Conservation (phyloP, 202 grass and related monocot genomes). For the Schoenoplectus tabernaemontani region DNA sequence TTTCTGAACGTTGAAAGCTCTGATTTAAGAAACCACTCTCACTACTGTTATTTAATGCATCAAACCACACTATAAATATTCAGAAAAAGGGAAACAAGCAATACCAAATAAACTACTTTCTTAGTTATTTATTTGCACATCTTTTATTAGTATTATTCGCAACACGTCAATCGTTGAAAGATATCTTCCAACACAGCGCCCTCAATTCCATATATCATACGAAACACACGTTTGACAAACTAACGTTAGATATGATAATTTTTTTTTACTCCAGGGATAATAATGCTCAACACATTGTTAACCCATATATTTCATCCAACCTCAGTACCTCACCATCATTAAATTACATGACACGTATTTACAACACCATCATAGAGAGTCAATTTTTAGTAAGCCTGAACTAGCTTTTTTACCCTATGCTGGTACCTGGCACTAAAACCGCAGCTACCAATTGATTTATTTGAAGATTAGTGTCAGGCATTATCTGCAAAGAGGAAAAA, state of each 20-base stretch:
- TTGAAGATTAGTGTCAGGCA: slow-evolving; percentile 33
- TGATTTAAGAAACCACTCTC: not conserved
- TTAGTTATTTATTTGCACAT: not conserved
- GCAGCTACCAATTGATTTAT: slow-evolving; percentile 44
- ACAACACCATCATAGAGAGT: not conserved
- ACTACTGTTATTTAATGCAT: not conserved
- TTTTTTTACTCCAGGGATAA: not conserved
- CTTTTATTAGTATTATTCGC: not conserved
- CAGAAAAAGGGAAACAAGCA: not conserved
- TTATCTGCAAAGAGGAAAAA: slow-evolving; percentile 26
- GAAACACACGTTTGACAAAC: not conserved
- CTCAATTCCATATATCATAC: not conserved
- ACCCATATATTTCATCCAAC: not conserved
- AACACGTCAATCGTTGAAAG: no score
- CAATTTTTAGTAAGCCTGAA: not conserved
- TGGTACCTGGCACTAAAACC: slow-evolving; percentile 46
- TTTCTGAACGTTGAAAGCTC: not conserved
- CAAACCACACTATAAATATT: no score
- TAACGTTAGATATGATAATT: not conserved
- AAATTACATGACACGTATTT: slow-evolving; percentile 4
- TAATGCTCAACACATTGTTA: not conserved
- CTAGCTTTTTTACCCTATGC: slow-evolving; percentile 24
- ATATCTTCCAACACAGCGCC: not conserved
- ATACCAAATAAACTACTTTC: no score
- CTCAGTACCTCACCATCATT: not conserved